Percentiles rank a stretch among this genome's conserved stretches.
Evolutionary conservation across 305 asterid genomes (phyloP).

Genomic region (Solanum hybrid): DNA sequence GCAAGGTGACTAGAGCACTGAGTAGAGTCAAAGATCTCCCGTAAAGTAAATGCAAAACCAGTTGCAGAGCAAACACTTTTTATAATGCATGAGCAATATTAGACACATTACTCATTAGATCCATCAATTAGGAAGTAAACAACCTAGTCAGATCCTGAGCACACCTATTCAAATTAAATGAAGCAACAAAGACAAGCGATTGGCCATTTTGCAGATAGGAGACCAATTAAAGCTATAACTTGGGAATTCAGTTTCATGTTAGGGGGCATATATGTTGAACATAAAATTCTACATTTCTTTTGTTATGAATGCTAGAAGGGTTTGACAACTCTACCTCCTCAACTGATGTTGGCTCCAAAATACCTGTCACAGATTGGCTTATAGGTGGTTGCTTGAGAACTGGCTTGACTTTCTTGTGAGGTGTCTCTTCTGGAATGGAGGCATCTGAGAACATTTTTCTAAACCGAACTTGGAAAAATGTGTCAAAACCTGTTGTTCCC

Average conservation of each 20-base stretch:
- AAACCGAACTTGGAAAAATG: slow-evolving; percentile 18
- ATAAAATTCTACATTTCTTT: neutral
- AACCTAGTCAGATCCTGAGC: neutral
- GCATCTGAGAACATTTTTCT: slow-evolving; percentile 40
- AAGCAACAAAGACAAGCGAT: neutral
- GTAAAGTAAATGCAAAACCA: neutral
- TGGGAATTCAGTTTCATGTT: neutral
- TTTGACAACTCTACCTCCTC: slow-evolving; percentile 58
- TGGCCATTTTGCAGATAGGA: neutral
- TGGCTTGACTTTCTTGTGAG: slow-evolving; percentile 31
- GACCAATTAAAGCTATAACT: neutral
- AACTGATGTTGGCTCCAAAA: slow-evolving; percentile 51
- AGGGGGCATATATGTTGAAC: neutral
- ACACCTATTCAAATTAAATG: neutral
- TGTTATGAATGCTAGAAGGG: neutral
- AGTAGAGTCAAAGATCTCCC: neutral
- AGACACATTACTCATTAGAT: neutral
- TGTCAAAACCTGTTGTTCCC: slow-evolving; percentile 18
- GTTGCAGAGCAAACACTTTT: neutral
- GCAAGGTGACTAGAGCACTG: neutral
- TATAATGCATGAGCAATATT: neutral
- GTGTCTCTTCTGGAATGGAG: slow-evolving; percentile 24
- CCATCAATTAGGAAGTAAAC: neutral
- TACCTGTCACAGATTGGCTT: slow-evolving; percentile 73
- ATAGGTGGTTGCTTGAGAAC: slow-evolving; percentile 61